Percentiles rank a stretch among this genome's conserved stretches.
Evolutionary conservation across 1,284 basidiomycete species (phyloP).

Genomic region (Trametes pubescens): DNA sequence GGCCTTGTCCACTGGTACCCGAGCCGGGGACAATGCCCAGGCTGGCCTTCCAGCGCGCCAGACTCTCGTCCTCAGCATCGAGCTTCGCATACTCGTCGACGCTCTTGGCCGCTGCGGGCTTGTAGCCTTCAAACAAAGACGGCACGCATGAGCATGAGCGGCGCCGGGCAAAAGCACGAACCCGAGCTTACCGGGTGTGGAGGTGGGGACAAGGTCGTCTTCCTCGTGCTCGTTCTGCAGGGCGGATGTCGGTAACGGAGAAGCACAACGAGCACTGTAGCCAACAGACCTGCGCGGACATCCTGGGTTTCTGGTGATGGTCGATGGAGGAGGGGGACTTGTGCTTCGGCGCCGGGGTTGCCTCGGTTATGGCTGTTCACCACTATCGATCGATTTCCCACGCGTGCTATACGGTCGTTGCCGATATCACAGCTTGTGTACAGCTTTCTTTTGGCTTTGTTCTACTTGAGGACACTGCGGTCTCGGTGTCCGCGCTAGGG

Average conservation of each 20-base stretch:
- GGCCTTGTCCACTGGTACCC: constrained; percentile 52
- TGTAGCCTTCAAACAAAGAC: constrained; percentile 73
- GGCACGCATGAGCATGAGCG: constrained; percentile 14
- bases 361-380: constrained; percentile 31
- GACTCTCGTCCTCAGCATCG: constrained; percentile 87
- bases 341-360: constrained; percentile 23
- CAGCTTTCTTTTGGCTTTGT: constrained; percentile 1
- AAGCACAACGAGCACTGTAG: constrained; percentile 24
- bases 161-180: constrained; percentile 14
- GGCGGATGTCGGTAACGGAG: constrained; percentile 30
- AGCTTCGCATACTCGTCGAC: constrained; percentile 78
- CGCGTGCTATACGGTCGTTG: constrained; percentile 42
- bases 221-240: constrained; percentile 58
- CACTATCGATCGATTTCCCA: constrained; percentile 48
- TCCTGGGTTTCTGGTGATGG: constrained; percentile 33
- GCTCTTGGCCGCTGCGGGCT: constrained; percentile 68
- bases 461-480: neutral
- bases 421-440: constrained; percentile 32
- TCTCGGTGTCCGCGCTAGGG: neutral
- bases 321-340: constrained; percentile 27
- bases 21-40: constrained; percentile 79
- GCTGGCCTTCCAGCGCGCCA: constrained; percentile 90
- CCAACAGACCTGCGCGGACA: constrained; percentile 27
- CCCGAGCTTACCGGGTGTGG: constrained; percentile 64
- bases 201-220: constrained; percentile 69